phyloP scores from a whole-genome alignment of 148 eudicot genomes.

The Amaranthus palmeri region DNA sequence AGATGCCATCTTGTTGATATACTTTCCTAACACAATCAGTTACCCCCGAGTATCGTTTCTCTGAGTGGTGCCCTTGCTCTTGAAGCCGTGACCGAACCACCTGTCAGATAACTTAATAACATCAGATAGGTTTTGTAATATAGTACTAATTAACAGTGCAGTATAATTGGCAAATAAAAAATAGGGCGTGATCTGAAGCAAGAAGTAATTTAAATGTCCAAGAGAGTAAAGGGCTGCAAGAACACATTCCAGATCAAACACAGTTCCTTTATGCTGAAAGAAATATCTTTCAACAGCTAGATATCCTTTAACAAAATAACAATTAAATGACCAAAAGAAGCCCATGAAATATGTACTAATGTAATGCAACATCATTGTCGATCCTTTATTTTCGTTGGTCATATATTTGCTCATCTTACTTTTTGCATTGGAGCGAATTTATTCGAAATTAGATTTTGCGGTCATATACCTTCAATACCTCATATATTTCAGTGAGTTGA shows the following conservation, averaged over 20 bases:
- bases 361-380: not conserved
- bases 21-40: constrained; percentile 75
- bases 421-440: too few species aligned
- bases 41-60: constrained; percentile 72
- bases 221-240: not conserved
- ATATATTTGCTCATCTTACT: not conserved
- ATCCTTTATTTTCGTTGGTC: not conserved
- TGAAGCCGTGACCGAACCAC: constrained; percentile 96
- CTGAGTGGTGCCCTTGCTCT: constrained; percentile 91
- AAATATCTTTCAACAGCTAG: too few species aligned
- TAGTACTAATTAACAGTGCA: not conserved
- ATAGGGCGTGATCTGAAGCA: not conserved
- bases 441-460: too few species aligned
- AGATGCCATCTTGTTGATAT: constrained; percentile 63
- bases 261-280: too few species aligned
- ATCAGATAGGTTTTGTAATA: constrained; percentile 4
- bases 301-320: not conserved
- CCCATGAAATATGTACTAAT: not conserved
- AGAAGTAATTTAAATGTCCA: not conserved
- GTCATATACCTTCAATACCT: too few species aligned
- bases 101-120: constrained; percentile 27
- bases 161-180: not conserved
- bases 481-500: too few species aligned
- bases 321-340: not conserved
- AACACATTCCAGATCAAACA: not conserved